phyloP scores from a whole-genome alignment of 2,329 filamentous ascomycete species.

The Talaromyces sp. region DNA sequence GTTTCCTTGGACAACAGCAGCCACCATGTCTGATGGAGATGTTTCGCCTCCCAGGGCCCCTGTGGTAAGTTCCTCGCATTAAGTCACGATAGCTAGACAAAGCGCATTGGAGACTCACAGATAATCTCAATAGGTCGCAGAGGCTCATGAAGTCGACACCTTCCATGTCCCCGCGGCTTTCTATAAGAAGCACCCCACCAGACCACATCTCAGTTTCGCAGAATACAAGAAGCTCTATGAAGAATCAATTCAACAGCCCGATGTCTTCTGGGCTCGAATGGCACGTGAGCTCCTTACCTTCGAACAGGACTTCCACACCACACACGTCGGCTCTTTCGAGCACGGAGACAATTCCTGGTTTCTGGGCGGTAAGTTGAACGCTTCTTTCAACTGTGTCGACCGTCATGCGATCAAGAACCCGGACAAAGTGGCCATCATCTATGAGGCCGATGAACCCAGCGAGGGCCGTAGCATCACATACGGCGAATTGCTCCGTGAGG shows the following conservation, averaged over 20 bases:
- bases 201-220: slow-evolving; percentile 59
- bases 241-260: slow-evolving; percentile 84
- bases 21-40: slow-evolving; percentile 27
- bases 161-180: slow-evolving; percentile 58
- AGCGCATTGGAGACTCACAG: not conserved
- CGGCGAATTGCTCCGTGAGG: slow-evolving; percentile 85
- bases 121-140: slow-evolving; percentile 35
- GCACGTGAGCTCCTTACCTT: slow-evolving; percentile 88
- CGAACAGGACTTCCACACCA: slow-evolving; percentile 88
- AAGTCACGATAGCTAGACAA: not conserved
- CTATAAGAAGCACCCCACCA: slow-evolving; percentile 57
- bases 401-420: slow-evolving; percentile 95
- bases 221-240: slow-evolving; percentile 65
- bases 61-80: slow-evolving; percentile 12
- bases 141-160: slow-evolving; percentile 49
- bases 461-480: slow-evolving; percentile 91
- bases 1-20: not conserved
- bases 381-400: slow-evolving; percentile 95
- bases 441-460: slow-evolving; percentile 87
- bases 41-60: slow-evolving; percentile 18
- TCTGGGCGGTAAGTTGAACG: slow-evolving; percentile 86
- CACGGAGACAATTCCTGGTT: slow-evolving; percentile 93
- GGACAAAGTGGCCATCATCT: slow-evolving; percentile 92
- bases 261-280: slow-evolving; percentile 83
- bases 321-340: slow-evolving; percentile 69